phyloP scores from a whole-genome alignment of 1,139 yeast genomes.

The Pichia sp. region DNA sequence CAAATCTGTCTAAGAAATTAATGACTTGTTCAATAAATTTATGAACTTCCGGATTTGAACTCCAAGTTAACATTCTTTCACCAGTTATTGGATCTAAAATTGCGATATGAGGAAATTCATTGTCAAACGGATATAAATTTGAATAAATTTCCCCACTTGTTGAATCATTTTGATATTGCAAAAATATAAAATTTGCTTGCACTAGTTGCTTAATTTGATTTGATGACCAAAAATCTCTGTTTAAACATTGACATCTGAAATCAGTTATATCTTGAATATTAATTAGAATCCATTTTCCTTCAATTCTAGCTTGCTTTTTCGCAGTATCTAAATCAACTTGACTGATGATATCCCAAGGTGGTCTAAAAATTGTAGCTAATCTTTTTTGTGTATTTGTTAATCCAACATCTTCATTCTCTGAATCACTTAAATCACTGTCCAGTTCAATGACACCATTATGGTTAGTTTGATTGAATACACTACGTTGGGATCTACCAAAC shows the following conservation, averaged over 20 bases:
- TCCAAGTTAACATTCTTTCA: conserved; percentile 76
- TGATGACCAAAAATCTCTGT: conserved; percentile 90
- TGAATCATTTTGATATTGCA: conserved; percentile 76
- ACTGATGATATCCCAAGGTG: conserved; percentile 86
- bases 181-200: conserved; percentile 62
- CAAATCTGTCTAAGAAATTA: conserved; percentile 54
- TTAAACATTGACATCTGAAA: conserved; percentile 82
- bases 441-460: conserved; percentile 23
- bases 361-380: conserved; percentile 76
- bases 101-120: conserved; percentile 74
- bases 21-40: conserved; percentile 58
- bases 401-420: conserved; percentile 23
- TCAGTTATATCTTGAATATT: conserved; percentile 83
- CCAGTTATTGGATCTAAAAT: conserved; percentile 94
- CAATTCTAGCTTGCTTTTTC: conserved; percentile 53
- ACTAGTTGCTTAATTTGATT: conserved; percentile 58
- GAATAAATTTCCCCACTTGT: conserved; percentile 64
- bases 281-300: conserved; percentile 74
- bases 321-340: conserved; percentile 66
- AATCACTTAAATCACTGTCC: conserved; percentile 21
- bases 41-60: conserved; percentile 48
- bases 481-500: conserved; percentile 38
- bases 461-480: conserved; percentile 46
- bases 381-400: conserved; percentile 58
- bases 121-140: conserved; percentile 61